phyloP scores from a whole-genome alignment of 345 rosid species.

The Populus davidiana region DNA sequence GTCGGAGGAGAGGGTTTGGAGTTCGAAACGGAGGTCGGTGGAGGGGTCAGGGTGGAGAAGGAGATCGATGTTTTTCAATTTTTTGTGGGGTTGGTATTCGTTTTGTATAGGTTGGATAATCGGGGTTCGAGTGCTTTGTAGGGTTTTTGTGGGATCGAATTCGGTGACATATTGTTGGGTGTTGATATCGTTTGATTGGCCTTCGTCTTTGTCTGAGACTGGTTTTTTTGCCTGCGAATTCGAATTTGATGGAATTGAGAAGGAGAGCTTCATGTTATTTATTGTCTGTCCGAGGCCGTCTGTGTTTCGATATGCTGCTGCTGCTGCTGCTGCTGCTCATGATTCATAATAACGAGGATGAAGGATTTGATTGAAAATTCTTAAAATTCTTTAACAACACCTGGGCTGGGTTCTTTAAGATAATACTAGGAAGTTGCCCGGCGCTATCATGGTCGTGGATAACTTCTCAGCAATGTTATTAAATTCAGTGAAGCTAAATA shows the following conservation, averaged over 20 bases:
- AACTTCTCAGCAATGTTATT: too few species aligned
- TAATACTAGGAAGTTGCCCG: too few species aligned
- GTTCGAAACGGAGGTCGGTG: constrained; percentile 7
- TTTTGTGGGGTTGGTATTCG: constrained; percentile 26
- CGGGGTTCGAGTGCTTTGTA: not conserved
- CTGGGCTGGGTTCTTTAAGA: too few species aligned
- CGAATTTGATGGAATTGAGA: constrained; percentile 19
- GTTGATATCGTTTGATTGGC: not conserved
- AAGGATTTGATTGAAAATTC: too few species aligned
- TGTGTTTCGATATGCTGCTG: too few species aligned
- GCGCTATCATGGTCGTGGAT: too few species aligned
- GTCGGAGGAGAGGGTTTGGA: constrained; percentile 13
- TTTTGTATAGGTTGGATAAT: constrained; percentile 13
- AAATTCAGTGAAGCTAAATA: too few species aligned
- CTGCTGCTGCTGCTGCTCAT: too few species aligned
- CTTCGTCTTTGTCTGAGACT: not conserved
- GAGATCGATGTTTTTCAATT: constrained; percentile 22
- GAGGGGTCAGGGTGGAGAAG: constrained; percentile 14
- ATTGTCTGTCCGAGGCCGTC: too few species aligned
- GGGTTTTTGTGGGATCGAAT: constrained; percentile 14
- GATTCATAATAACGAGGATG: too few species aligned
- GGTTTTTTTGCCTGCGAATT: constrained; percentile 6
- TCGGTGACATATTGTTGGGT: constrained; percentile 12
- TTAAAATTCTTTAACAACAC: too few species aligned
- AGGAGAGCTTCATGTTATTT: constrained; percentile 13